Base-by-base conservation (phyloP, 768 basidiomycete genomes). In the Boletus fagicola region DNA sequence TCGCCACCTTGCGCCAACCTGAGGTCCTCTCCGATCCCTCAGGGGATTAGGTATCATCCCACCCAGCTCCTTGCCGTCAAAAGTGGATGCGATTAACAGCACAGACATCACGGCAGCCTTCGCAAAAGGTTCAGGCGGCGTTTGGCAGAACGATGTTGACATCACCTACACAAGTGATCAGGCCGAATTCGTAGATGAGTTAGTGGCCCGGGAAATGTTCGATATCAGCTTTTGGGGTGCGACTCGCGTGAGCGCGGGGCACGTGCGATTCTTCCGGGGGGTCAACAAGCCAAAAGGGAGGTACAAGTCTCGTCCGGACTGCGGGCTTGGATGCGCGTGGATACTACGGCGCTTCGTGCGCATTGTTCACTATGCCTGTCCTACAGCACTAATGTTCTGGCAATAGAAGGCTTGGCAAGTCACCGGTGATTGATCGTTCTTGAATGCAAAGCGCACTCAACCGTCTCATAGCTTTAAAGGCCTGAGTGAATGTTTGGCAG, bases 1-100 rank as follows among this genome's bases (percentile, higher is more conserved):
- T 77, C 54, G 77, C 79, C 13, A 74, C 78, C 22, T 62, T 75
- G 22, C 77, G 77, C 51, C 72, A 65, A 42, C 75, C 73, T 7
- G 67, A 62, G 9, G 62, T 53, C 12, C 59, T 78, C 50, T 57
- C 61, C 24, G 24, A 38, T 50, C 16, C 16, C 18, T 18, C 49
- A 20, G 35, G 20, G 33, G 10, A 35, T 24, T 33, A 18, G 35
- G 9, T 40, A 49, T 11, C 6, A 15, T 49, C 31, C 9, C 31
- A 49, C 31, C 20, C 15, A 24, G 15, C 31, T 22, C 12, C 9
- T 22, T 7, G 48, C n/a, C n/a, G 4, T 16, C 31, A 33, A 49
- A 42, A 9, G 31, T 22, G 15, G 20, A 35, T 15, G 10, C 22
- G 33, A 35, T 31, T 35, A n/a, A 49, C 33, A 26, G 35, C 35